Base-by-base conservation (phyloP, 768 basidiomycete species). In the Clitopilus passeckerianus region DNA sequence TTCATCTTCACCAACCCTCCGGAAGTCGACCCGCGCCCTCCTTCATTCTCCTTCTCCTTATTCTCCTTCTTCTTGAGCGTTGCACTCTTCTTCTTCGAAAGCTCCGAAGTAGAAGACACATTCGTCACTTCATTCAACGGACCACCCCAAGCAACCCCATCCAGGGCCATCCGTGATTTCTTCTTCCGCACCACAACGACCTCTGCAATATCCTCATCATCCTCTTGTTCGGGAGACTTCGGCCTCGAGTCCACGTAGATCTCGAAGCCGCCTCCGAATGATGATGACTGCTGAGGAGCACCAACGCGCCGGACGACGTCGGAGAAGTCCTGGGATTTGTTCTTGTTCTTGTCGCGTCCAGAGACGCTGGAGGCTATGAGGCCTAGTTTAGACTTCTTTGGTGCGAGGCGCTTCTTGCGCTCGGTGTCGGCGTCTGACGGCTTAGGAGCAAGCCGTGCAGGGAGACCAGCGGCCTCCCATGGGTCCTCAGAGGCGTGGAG, bases 161-260 rank as follows among this genome's bases (percentile, higher is more conserved):
- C 81, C 60, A 92, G 68, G 1, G 72, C 86, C 0, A 77, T 76
- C 0, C 90, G 73, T 0, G 82, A 84, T 64, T 88, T 90, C 76
- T 86, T 86, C 80, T 89, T 90, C 80, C 87, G 89, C 35, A 91
- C 84, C 68, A 91, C 77, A 20, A 89, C 68, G 18, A 91, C 82
- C 63, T 90, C 88, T 6, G 81, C 86, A 34, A 86, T 74, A 20
- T 89, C 88, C 0, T 84, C 82, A 64, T 89, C 87, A 22, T 80
- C 74, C 0, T 78, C 72, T 4, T 9, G 46, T n/a, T 50, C 46
- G 20, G 46, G 46, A 18, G 46, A 50, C 46, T 50, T 50, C 46
- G 46, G 46, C 5, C 46, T 2, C 1, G 86, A 83, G 62, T 91
- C 90, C 8, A 91, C 86, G 63, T 78, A 81, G 52, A 91, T 89